Base-by-base conservation (phyloP, 352 stramenopile genomes). In the Saprolegnia parasitica region DNA sequence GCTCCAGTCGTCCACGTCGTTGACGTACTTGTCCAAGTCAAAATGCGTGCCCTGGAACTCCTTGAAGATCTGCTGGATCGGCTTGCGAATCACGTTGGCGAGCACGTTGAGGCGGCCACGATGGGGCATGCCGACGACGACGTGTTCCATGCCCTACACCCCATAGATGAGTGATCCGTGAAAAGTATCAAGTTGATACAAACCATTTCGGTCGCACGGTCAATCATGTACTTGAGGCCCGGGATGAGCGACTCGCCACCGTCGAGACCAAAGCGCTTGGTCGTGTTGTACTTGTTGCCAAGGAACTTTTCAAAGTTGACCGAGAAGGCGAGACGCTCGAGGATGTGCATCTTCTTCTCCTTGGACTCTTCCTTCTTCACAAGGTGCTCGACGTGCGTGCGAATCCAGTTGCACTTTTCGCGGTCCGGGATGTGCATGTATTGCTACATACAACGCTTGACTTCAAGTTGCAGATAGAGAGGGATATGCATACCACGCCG, bases 281-380 rank as follows among this genome's bases (percentile, higher is more conserved):
- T 97, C 24, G 96, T 99, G 82, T 99, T 99, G 84, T 98, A 99
- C 80, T 99, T 99, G 74, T 98, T 95, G 47, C 88, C 91, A 26
- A 99, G 77, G 78, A 99, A 99, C 65, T 85, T 96, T 79, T 99
- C 97, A 81, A 99, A 99, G n/a, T 96, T 96, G 71, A 99, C 96
- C 11, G 96, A 97, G 78, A 97, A 99, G 60, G 93, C 95, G 18
- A 99, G 76, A n/a, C 96, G 88, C 74, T 99, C 96, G 56, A 97
- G 91, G 74, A 99, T 98, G 78, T 99, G 95, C 65, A 98, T 76
- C 77, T 98, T 96, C 76, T 98, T 98, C 62, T 97, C 86, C 75
- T 95, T 94, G 39, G 74, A 78, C 66, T 91, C 83, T 45, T 88
- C 83, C 26, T 74, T 68, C 61, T 89, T 79, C 20, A 91, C 84